Evolutionary conservation across 2,329 filamentous ascomycete genomes (phyloP), one percentile per base, ranked within the genome.

Genomic region (Venturia aucupariae): DNA sequence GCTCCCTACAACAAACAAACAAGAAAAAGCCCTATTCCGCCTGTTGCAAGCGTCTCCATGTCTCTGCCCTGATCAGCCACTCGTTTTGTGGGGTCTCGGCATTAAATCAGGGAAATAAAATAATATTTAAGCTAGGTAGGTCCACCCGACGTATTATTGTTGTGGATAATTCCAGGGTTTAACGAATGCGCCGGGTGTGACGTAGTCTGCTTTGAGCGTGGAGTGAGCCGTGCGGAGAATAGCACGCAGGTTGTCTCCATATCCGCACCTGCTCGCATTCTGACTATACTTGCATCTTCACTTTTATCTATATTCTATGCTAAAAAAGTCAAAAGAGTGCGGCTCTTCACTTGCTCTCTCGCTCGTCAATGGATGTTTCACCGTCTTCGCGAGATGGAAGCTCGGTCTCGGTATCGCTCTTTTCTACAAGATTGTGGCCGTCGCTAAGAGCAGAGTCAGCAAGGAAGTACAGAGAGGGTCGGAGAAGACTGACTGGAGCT

Each of bases 21-120:
- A n/a, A n/a, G n/a, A n/a, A n/a, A n/a, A n/a, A n/a, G 51, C 51
- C 51, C 51, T 55, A n/a, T 55, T 15, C 51, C 27, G 51, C 48
- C 51, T 55, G 19, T 35, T 55, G 27, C 51, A 57, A 11, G n/a
- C n/a, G n/a, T n/a, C n/a, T n/a, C n/a, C 51, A 10, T 15, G 27
- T 57, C 15, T 3, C 1, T 27, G 22, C 48, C 48, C 27, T 30
- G 24, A 13, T 19, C 51, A 35, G 30, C 51, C 51, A 54, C 48
- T 54, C 51, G n/a, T 57, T 35, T 4, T 17, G 48, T 32, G 27
- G n/a, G n/a, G n/a, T n/a, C n/a, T n/a, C 6, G 24, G 48, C 17
- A 27, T 32, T 10, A 55, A 55, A 55, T 1, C 48, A 32, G 19
- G 24, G 27, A 55, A 55, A 35, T 51, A 8, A n/a, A n/a, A n/a